These are phyloP conservation scores for Amanita fuliginea DNA, from an alignment of 768 basidiomycete species.

Conservation along the genomic window DNA sequence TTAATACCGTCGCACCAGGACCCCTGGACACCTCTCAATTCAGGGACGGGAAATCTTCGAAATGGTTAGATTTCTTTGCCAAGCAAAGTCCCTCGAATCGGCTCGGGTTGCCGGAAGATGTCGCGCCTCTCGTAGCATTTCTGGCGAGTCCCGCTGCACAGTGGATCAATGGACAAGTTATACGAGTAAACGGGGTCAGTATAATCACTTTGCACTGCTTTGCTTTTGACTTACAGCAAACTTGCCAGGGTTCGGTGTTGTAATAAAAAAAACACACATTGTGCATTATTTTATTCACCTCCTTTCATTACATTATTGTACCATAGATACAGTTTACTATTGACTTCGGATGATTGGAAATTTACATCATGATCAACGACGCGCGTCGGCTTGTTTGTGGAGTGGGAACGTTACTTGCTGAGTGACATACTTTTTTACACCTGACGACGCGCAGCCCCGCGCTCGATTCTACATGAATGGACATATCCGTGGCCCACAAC, in stretches of 20 bases:
- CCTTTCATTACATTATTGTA: too few relatives aligned
- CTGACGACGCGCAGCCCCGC: too few relatives aligned
- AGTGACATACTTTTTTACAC: too few relatives aligned
- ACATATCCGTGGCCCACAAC: conserved; percentile 17
- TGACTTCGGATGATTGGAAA: too few relatives aligned
- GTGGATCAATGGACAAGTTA: conserved; percentile 49
- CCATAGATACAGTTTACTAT: too few relatives aligned
- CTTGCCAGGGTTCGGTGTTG: not conserved
- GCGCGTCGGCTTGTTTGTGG: not conserved
- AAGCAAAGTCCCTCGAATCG: conserved; percentile 35
- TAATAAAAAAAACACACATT: not conserved
- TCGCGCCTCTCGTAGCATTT: conserved; percentile 43
- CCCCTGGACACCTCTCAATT: conserved; percentile 47
- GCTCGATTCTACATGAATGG: conserved; percentile 10
- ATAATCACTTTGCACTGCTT: not conserved
- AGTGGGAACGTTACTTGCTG: not conserved
- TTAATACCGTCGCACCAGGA: conserved; percentile 46
- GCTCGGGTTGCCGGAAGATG: conserved; percentile 39
- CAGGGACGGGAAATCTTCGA: conserved; percentile 39
- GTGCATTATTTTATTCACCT: not conserved
- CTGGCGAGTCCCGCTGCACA: conserved; percentile 38
- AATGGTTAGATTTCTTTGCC: conserved; percentile 32
- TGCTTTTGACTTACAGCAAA: not conserved
- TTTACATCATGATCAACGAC: too few relatives aligned
- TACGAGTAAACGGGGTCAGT: conserved; percentile 48